Evolutionary conservation across 768 basidiomycete species (phyloP).

Genomic region (Trametes meyenii): DNA sequence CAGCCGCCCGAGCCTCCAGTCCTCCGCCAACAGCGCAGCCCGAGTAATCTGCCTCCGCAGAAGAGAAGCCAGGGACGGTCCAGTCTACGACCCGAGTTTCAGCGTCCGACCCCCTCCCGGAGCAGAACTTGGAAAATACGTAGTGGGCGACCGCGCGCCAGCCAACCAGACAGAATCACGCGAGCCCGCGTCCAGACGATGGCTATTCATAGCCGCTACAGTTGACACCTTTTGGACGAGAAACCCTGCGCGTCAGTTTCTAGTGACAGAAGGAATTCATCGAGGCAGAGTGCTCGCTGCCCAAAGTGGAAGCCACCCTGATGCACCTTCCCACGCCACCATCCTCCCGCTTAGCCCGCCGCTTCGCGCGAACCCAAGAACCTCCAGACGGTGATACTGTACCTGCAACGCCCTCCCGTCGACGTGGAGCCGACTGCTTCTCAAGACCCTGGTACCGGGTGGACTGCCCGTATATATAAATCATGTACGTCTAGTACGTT

Average conservation of each 20-base stretch:
- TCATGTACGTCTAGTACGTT: too few species aligned
- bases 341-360: not conserved
- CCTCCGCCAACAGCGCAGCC: not conserved
- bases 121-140: not conserved
- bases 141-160: not conserved
- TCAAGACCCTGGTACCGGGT: too few species aligned
- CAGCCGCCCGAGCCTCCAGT: not conserved
- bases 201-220: constrained; percentile 8
- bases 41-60: not conserved
- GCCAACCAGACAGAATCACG: not conserved
- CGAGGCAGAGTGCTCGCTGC: not conserved
- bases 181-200: not conserved
- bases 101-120: not conserved
- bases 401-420: too few species aligned
- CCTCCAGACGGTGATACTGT: not conserved
- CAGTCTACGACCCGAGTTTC: constrained; percentile 6
- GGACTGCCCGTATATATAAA: too few species aligned
- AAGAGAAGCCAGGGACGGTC: not conserved
- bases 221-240: constrained; percentile 5
- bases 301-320: constrained; percentile 7
- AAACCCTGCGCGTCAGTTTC: not conserved
- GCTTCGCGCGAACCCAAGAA: not conserved
- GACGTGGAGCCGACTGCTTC: too few species aligned
- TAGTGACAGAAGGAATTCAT: constrained; percentile 19
- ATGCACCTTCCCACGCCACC: constrained; percentile 17